Evolutionary conservation across 495 filamentous ascomycete genomes (phyloP), one percentile per base, ranked within the genome.

Genomic region (Haplographium delicatum): DNA sequence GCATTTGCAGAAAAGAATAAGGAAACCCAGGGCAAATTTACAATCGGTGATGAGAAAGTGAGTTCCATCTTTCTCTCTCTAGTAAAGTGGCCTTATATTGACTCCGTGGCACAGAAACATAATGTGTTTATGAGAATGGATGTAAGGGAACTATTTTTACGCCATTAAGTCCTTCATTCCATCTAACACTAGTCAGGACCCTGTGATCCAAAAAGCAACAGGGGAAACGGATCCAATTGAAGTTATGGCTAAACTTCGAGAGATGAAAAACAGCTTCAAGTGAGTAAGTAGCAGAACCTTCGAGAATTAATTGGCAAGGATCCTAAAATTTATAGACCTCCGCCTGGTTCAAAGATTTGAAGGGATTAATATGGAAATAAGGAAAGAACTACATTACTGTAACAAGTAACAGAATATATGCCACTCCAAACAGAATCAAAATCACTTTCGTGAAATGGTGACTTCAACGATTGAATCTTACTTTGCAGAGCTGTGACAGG

Each of bases 41-140:
- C 93, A 0, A 97, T 98, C 66, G 90, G 88, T 0, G 90, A 98
- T 65, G 93, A 98, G 68, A 98, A 98, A 85, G 88, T 90, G 68
- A 57, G 68, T 41, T 24, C 24, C 5, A 18, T 25, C 38, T 16
- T 41, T 5, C 16, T 23, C 7, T n/a, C 6, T 10, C 15, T 11
- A 38, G 25, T 18, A 35, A 30, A 43, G 5, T 3, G 50, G 1
- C n/a, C 24, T 25, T 40, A 8, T 10, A n/a, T 20, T 39, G 16
- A 31, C 35, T 4, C 22, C 3, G 8, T 25, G 6, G 5, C 19
- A 30, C 61, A 94, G 91, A 68, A 89, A 65, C 91, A 97, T 65
- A 98, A 98, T 64, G 90, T 96, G 2, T 98, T 98, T 60, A 97
- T 98, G 93, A 78, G 78, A 51, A 22, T 93, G 47, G 74, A 88